Base-by-base conservation (phyloP, 176 grass and related monocot genomes). In the Olyra latifolia region DNA sequence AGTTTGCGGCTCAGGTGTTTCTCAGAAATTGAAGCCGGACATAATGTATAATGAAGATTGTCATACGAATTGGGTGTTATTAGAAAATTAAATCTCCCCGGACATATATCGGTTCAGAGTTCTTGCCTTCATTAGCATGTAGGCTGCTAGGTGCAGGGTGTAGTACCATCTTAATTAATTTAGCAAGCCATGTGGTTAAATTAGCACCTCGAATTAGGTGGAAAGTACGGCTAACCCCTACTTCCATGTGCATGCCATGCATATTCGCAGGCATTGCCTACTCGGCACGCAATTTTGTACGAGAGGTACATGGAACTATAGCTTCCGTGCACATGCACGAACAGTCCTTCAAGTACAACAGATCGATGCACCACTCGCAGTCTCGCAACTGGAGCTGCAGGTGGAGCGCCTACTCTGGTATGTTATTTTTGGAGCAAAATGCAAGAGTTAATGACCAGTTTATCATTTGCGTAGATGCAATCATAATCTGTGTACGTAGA, bases 241-340 rank as follows among this genome's bases (percentile, higher is more conserved):
- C 35, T 20, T 41, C 46, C 40, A 38, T 58, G 67, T 23, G n/a
- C n/a, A n/a, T n/a, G 45, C 23, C 38, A 29, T 62, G 48, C 41
- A 50, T 60, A 67, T 52, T 66, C 48, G 59, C 14, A 39, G 47
- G 28, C 7, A 9, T 44, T 57, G 59, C 68, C 22, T 44, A 30
- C 68, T 67, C 72, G 38, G 59, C 59, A 84, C 16, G 59, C 69
- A 61, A 61, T 23, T 24, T 17, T 59, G 75, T 59, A 78, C 60
- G 42, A 30, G 19, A 28, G 69, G 49, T 74, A 2, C 48, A 66
- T 48, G 7, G 9, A 10, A 27, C 19, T 40, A 42, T 16, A 56
- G 5, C 56, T 57, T 22, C 7, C 22, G 29, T 53, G 16, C 80
- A 59, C 66, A 58, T 79, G 74, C 28, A 73, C 42, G 60, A 53